Evolutionary conservation across 2,329 filamentous ascomycete species (phyloP), one percentile per base, ranked within the genome.

Genomic region (Trichoderma lentiforme): DNA sequence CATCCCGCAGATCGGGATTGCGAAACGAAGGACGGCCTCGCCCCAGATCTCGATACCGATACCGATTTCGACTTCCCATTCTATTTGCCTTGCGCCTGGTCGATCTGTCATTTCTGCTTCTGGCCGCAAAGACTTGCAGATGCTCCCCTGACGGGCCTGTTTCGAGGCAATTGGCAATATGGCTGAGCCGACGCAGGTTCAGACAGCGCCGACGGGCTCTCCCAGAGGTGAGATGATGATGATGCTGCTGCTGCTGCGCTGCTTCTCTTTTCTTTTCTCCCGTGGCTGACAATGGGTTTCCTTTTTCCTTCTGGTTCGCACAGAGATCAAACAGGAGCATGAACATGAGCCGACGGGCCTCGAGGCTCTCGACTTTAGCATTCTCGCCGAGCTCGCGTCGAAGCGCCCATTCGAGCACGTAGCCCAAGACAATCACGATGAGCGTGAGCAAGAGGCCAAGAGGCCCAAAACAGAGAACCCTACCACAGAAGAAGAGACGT

Each of bases 321-420:
- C 74, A 80, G 81, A 78, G 73, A 82, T 83, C 72, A 83, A 84
- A 74, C 78, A 83, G 75, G 82, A 84, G 73, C 77, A 78, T 14
- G 79, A 79, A 39, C 76, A 79, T 12, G 79, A 79, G 36, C 75
- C 79, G 18, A 68, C 71, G 11, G 70, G 60, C 26, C 76, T 82
- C 73, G 80, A 80, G 14, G 79, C 75, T 51, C 76, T 82, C 68
- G 79, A 83, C 73, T 76, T 83, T 58, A 76, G 76, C 69, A 74
- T 82, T 58, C 76, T 81, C 57, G 77, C 81, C 56, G 80, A 82
- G 71, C 75, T 79, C 63, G 77, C 80, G 62, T 77, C 79, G 51
- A 84, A 84, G 76, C 81, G 82, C 71, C 80, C 81, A 26, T 79
- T 81, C 73, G 79, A 83, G 21, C 64, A 75, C 21, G 73, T 76